phyloP scores from a whole-genome alignment of 2,329 filamentous ascomycete genomes.

The Triangularia verruculosa region DNA sequence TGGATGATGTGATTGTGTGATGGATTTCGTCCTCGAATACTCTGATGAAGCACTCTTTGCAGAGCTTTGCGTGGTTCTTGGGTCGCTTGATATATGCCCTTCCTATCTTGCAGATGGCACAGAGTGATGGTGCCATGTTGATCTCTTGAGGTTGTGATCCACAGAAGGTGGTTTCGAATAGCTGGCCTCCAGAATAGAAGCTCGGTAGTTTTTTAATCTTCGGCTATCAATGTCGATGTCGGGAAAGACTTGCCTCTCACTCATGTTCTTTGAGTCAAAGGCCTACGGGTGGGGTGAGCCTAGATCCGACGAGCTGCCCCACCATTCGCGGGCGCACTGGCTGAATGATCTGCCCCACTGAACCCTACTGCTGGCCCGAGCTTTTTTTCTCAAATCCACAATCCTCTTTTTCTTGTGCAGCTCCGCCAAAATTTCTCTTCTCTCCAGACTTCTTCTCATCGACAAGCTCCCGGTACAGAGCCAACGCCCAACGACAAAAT shows the following conservation, averaged over 20 bases:
- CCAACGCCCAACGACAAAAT: slow-evolving; percentile 55
- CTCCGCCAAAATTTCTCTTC: slow-evolving; percentile 22
- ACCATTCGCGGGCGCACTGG: neutral
- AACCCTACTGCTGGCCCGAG: slow-evolving; percentile 27
- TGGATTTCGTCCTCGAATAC: slow-evolving; percentile 93
- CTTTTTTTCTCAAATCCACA: slow-evolving; percentile 25
- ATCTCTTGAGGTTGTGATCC: neutral
- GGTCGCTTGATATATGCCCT: slow-evolving; percentile 88
- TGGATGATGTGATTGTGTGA: slow-evolving; percentile 78
- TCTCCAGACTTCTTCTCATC: slow-evolving; percentile 34
- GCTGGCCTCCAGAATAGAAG: neutral
- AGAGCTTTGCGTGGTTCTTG: slow-evolving; percentile 92
- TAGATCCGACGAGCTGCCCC: neutral
- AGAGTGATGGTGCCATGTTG: slow-evolving; percentile 72
- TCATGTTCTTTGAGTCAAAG: slow-evolving; percentile 8
- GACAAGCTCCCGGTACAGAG: slow-evolving; percentile 41
- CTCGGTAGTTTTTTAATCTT: neutral
- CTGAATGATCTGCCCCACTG: slow-evolving; percentile 12
- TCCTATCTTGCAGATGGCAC: slow-evolving; percentile 70
- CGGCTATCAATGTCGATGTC: neutral
- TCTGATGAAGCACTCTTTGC: slow-evolving; percentile 79
- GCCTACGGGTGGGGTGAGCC: neutral
- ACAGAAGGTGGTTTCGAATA: neutral
- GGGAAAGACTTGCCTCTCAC: neutral
- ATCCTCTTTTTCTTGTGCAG: slow-evolving; percentile 27